These are phyloP conservation scores for Metschnikowia rubicola DNA, from an alignment of 805 yeast genomes.

Conservation along the genomic window DNA sequence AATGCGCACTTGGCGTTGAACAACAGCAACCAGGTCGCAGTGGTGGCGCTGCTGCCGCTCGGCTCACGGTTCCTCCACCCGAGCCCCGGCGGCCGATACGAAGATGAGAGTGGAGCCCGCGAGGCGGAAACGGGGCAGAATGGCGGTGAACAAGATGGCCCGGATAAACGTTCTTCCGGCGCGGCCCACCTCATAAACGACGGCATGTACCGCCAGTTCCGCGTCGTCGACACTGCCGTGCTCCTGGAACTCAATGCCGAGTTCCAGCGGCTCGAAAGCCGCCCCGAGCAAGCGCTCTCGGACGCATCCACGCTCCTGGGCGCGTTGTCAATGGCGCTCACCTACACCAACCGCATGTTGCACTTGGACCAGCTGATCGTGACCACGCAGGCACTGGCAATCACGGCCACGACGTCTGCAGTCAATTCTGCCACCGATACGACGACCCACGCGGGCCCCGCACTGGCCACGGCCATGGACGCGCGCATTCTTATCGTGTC, in stretches of 20 bases:
- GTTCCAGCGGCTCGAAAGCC: constrained; percentile 12
- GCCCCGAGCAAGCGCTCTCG: constrained; percentile 11
- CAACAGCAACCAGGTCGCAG: constrained; percentile 78
- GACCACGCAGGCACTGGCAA: constrained; percentile 44
- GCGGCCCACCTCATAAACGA: constrained; percentile 30
- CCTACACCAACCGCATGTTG: constrained; percentile 70
- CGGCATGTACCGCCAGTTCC: constrained; percentile 83
- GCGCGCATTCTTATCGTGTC: constrained; percentile 54
- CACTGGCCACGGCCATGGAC: constrained; percentile 25
- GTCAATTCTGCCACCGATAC: constrained; percentile 13
- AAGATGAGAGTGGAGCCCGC: constrained; percentile 10
- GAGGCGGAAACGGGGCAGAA: constrained; percentile 1
- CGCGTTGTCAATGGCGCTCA: constrained; percentile 76
- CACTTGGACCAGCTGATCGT: constrained; percentile 45
- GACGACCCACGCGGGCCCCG: constrained; percentile 10
- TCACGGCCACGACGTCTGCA: constrained; percentile 35
- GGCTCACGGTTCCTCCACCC: constrained; percentile 78
- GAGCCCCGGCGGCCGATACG: constrained; percentile 20
- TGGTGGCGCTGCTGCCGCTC: constrained; percentile 68
- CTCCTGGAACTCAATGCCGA: constrained; percentile 53
- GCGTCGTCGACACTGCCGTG: constrained; percentile 71
- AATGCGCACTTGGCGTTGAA: constrained; percentile 87
- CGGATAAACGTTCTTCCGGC: constrained; percentile 1
- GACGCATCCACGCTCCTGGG: constrained; percentile 52
- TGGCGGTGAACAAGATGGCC: background rate